Evolutionary conservation across 805 yeast genomes (phyloP).

Genomic region (Myxozyma vanderwaltii): DNA sequence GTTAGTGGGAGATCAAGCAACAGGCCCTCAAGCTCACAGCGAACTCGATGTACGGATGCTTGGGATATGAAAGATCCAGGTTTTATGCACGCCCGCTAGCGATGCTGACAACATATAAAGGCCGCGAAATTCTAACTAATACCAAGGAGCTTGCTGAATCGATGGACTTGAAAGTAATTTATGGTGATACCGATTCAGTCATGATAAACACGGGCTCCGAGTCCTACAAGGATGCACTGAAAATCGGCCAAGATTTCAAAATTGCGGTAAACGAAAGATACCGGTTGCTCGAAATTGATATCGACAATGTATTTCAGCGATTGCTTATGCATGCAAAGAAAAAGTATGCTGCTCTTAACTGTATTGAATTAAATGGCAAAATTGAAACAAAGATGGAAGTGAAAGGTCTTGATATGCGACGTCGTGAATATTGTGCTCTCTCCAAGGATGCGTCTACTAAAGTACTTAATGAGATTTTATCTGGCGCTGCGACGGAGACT

Average conservation of each 20-base stretch:
- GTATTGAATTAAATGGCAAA: slow-evolving; percentile 56
- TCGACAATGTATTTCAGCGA: slow-evolving; percentile 87
- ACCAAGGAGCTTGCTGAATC: slow-evolving; percentile 91
- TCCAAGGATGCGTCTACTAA: slow-evolving; percentile 84
- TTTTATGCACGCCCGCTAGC: slow-evolving; percentile 96
- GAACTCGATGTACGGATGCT: slow-evolving; percentile 99
- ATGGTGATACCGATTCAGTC: slow-evolving; percentile 98
- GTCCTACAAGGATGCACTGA: slow-evolving; percentile 68
- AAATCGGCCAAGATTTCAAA: slow-evolving; percentile 85
- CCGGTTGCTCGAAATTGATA: slow-evolving; percentile 84
- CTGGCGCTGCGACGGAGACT: slow-evolving; percentile 69
- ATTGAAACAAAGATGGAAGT: slow-evolving; percentile 72
- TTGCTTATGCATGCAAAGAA: slow-evolving; percentile 89
- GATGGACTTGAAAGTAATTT: slow-evolving; percentile 79
- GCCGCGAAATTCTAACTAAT: slow-evolving; percentile 91
- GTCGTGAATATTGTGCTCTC: slow-evolving; percentile 93
- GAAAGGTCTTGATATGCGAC: slow-evolving; percentile 94
- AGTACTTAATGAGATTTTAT: slow-evolving; percentile 69
- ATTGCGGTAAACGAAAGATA: slow-evolving; percentile 84
- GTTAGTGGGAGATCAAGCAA: slow-evolving; percentile 92
- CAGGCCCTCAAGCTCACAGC: slow-evolving; percentile 96
- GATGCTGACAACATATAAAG: slow-evolving; percentile 90
- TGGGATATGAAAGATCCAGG: slow-evolving; percentile 87
- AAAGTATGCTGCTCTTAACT: slow-evolving; percentile 92
- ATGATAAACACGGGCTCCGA: slow-evolving; percentile 91